Evolutionary conservation across 1,284 basidiomycete species (phyloP), one percentile per base, ranked within the genome.

Genomic region (Marasmius sp.): DNA sequence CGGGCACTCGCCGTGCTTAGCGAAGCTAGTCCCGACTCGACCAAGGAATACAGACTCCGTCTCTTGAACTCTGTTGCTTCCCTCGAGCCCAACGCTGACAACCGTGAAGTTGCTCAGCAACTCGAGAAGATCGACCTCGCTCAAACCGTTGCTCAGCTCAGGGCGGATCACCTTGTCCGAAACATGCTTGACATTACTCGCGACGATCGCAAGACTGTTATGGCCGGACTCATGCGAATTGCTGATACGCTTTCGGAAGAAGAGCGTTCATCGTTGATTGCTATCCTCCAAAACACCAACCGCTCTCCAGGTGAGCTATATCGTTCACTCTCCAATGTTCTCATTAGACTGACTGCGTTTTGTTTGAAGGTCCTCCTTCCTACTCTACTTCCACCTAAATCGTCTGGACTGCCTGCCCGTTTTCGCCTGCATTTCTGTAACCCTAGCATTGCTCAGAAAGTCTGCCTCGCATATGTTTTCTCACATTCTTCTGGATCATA

Each of bases 211-310:
- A 91, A 90, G 74, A 85, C 84, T 8, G 83, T 88, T 5, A 71
- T 93, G 59, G 85, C 86, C 60, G 86, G 90, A 37, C 80, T 93
- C 52, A 72, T 85, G 59, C 85, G 86, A 51, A 74, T 93, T 9
- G 83, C 87, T 5, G 89, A 93, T 59, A 83, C 83, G 36, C 81
- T 95, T 58, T 81, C 86, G 0, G 83, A 88, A 8, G 90, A 92
- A 41, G 92, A 94, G 67, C 87, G 86, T 74, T 74, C 82, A 16
- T 75, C 82, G 0, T 71, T 95, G 57, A 79, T 90, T 52, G 75
- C 78, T 49, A 84, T 84, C 34, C 79, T 93, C 58, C 88, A 89
- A 71, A 84, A 75, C 66, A 70, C 81, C 6, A 74, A 77, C 58
- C 81, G 83, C 53, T 84, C 84, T 37, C 78, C 83, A 73, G 85